Base-by-base conservation (phyloP, 345 rosid species). In the Eucalyptus cloeziana region DNA sequence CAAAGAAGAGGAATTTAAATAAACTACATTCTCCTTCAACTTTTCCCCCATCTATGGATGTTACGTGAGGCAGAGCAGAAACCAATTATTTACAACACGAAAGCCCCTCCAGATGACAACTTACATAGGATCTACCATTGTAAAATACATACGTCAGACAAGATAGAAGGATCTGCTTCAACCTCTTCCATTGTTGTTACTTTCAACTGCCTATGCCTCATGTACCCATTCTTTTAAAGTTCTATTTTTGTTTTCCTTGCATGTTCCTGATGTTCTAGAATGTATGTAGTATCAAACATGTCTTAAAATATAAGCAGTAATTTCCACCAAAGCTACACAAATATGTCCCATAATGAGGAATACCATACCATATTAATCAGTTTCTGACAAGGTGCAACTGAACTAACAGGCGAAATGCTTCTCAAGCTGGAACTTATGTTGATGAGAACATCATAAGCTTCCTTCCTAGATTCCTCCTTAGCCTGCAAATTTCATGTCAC, bases 401-500 rank as follows among this genome's bases (percentile, higher is more conserved):
- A 62, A 89, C 86, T 85, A 62, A 76, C 89, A 69, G 85, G 85
- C 30, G 94, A 93, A 86, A 90, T 91, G 86, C 89, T 92, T 91
- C 90, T 93, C 91, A 96, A 88, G 91, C 91, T 89, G 90, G 93
- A 92, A 90, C 95, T 92, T 86, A 98, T 93, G 64, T 86, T 86
- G 89, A 94, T 94, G 88, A 98, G 94, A 69, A 94, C 88, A 93
- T 96, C 98, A 89, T 93, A 95, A 90, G 99, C 96, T 90, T 92
- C 95, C 91, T 95, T 96, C 90, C 99, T 95, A 44, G 88, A 87
- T 91, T 97, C 98, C 92, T 96, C 98, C 54, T 93, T 94, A 44
- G 92, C 95, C 99, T 97, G 89, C 90, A 93, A 58, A 89, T 87
- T 85, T 69, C 58, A 62, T 43, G 54, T 90, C 69, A 76, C 76